phyloP scores from a whole-genome alignment of 2,329 filamentous ascomycete species.

The Botrytis hyacinthi region DNA sequence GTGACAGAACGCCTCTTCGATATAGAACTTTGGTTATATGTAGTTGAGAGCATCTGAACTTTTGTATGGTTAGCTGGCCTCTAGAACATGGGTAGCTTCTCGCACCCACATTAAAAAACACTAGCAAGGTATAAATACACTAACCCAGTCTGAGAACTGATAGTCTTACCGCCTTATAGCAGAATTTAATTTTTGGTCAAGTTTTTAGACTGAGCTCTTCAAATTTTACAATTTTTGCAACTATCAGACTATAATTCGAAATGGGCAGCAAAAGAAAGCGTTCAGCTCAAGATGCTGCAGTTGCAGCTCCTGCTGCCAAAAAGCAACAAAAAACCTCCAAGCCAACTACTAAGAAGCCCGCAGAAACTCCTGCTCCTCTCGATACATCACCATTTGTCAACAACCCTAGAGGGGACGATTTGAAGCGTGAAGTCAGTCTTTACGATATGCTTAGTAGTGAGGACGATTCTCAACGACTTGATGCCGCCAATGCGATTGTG shows the following conservation, averaged over 20 bases:
- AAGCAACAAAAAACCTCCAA: conserved; percentile 31
- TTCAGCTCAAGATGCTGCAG: conserved; percentile 29
- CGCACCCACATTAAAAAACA: background rate
- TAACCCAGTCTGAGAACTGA: background rate
- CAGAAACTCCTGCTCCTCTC: conserved; percentile 24
- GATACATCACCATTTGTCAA: conserved; percentile 49
- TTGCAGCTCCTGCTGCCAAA: conserved; percentile 29
- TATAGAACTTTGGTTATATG: background rate
- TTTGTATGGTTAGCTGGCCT: background rate
- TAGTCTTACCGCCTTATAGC: background rate
- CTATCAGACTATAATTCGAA: conserved; percentile 12
- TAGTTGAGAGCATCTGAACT: background rate
- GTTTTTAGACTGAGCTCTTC: conserved; percentile 6
- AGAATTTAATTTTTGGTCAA: conserved; percentile 22
- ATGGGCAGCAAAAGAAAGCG: conserved; percentile 49
- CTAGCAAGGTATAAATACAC: background rate
- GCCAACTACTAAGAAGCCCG: conserved; percentile 21
- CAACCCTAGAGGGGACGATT: conserved; percentile 51
- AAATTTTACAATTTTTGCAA: background rate
- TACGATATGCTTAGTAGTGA: conserved; percentile 63
- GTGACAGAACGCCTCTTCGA: background rate
- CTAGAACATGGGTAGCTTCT: background rate
- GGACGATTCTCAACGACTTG: conserved; percentile 54
- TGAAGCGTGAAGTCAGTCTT: conserved; percentile 56
- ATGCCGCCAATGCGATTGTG: conserved; percentile 58